These are phyloP conservation scores for Mucor circinelloides DNA, from an alignment of 371 early-diverging fungal species.

Conservation along the genomic window DNA sequence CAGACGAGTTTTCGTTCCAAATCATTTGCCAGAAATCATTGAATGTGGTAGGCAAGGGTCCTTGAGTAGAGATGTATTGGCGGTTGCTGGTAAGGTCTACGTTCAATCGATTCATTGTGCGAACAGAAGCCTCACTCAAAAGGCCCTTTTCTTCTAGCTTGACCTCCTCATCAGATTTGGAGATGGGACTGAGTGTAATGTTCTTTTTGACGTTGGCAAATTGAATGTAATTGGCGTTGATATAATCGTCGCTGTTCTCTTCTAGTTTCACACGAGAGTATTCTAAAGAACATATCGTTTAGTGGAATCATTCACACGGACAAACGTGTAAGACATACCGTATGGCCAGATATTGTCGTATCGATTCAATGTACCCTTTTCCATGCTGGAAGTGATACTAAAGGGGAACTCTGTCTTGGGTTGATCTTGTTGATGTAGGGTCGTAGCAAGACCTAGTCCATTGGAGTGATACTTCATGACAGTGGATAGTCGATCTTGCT, in stretches of 20 bases:
- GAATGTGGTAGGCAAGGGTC: constrained; percentile 78
- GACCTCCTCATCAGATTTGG: constrained; percentile 4
- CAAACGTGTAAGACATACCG: constrained; percentile 31
- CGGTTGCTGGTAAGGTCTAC: constrained; percentile 4
- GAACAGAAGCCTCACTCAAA: constrained; percentile 19
- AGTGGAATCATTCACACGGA: neutral
- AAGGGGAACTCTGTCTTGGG: constrained; percentile 28
- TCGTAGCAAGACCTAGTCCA: neutral
- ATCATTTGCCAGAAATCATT: constrained; percentile 87
- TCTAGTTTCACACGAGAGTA: constrained; percentile 55
- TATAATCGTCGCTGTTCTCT: constrained; percentile 67
- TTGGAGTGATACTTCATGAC: constrained; percentile 47
- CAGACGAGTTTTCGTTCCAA: constrained; percentile 72
- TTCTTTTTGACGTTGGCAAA: constrained; percentile 15
- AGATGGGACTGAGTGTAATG: constrained; percentile 2
- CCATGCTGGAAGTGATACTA: constrained; percentile 58
- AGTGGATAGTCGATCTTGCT: constrained; percentile 55
- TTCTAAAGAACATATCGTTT: constrained; percentile 25
- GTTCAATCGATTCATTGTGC: constrained; percentile 7
- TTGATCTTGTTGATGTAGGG: constrained; percentile 5
- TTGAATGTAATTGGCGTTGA: constrained; percentile 72
- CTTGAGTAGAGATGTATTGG: constrained; percentile 82
- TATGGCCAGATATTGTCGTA: constrained; percentile 79
- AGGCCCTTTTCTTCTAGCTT: constrained; percentile 13
- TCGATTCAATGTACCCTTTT: constrained; percentile 63